These are phyloP conservation scores for Kodamaea leandrae DNA, from an alignment of 805 yeast species.

Conservation along the genomic window DNA sequence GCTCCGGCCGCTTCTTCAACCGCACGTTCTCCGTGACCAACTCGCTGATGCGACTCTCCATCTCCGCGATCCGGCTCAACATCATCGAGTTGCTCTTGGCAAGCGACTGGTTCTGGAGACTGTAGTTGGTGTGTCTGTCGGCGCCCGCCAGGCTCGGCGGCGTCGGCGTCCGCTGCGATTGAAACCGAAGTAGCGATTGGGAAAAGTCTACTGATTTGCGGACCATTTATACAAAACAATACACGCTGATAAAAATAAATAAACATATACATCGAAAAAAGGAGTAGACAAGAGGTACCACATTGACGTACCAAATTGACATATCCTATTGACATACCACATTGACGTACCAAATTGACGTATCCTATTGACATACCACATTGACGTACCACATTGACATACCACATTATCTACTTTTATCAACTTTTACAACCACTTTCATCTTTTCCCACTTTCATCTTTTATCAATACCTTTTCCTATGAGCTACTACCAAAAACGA, in stretches of 20 bases:
- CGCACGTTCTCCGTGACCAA: conserved; percentile 50
- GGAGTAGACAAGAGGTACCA: too few species aligned
- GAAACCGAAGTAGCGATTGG: conserved; percentile 15
- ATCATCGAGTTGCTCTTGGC: conserved; percentile 58
- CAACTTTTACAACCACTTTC: too few species aligned
- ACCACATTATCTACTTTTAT: too few species aligned
- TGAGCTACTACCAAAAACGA: conserved; percentile 19
- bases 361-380: too few species aligned
- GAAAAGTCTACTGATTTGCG: conserved; percentile 18
- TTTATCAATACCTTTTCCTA: not conserved
- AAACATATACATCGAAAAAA: not conserved
- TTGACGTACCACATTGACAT: too few species aligned
- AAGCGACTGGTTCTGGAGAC: conserved; percentile 53
- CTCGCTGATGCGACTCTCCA: conserved; percentile 52
- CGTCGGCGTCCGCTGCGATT: conserved; percentile 5
- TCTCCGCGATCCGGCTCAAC: conserved; percentile 47
- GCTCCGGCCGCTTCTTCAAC: conserved; percentile 32
- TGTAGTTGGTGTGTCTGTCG: conserved; percentile 27
- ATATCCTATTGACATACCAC: too few species aligned
- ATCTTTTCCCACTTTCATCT: not conserved
- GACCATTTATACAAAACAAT: too few species aligned
- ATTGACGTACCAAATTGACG: too few species aligned
- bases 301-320: too few species aligned
- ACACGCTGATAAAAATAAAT: not conserved
- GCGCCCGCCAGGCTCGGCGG: not conserved